A percentile compares a stretch with the other conserved stretches of the same genome.
phyloP scores from a whole-genome alignment of 2,329 filamentous ascomycete genomes.

The Cytospora paraplurivora region DNA sequence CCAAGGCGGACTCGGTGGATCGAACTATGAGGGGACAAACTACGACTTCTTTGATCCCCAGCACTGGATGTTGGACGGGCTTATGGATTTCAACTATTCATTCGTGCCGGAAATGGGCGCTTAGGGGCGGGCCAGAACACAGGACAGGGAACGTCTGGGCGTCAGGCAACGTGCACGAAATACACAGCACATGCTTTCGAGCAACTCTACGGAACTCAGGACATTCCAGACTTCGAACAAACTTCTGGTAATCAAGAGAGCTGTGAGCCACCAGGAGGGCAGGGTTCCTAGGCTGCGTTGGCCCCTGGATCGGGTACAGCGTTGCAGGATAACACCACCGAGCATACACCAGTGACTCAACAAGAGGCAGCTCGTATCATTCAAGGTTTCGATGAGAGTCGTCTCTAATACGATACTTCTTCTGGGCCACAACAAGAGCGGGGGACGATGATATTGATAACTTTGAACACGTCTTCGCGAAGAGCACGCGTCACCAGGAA shows the following conservation, averaged over 20 bases:
- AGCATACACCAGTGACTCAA: not conserved
- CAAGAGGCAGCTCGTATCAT: not conserved
- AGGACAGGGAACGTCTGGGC: not conserved
- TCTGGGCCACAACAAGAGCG: conserved; percentile 1
- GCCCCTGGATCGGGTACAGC: not conserved
- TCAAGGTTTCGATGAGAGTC: conserved; percentile 8
- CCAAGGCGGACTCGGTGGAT: conserved; percentile 50
- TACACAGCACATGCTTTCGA: not conserved
- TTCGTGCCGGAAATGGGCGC: conserved; percentile 40
- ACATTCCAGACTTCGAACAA: not conserved
- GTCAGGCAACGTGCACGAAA: not conserved
- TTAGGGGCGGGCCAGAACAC: conserved; percentile 36
- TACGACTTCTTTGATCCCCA: conserved; percentile 92
- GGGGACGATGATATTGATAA: not conserved
- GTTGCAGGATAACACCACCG: not conserved
- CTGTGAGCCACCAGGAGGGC: not conserved
- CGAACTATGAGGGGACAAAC: conserved; percentile 66
- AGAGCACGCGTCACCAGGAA: not conserved
- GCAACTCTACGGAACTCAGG: conserved; percentile 7
- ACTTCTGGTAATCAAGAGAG: not conserved
- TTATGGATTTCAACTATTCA: conserved; percentile 76
- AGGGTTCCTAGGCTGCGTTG: not conserved
- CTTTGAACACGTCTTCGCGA: not conserved
- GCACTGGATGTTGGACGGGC: conserved; percentile 89
- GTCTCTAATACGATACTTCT: not conserved